phyloP scores from a whole-genome alignment of 176 grass and related monocot species.

The Luzula sylvatica region DNA sequence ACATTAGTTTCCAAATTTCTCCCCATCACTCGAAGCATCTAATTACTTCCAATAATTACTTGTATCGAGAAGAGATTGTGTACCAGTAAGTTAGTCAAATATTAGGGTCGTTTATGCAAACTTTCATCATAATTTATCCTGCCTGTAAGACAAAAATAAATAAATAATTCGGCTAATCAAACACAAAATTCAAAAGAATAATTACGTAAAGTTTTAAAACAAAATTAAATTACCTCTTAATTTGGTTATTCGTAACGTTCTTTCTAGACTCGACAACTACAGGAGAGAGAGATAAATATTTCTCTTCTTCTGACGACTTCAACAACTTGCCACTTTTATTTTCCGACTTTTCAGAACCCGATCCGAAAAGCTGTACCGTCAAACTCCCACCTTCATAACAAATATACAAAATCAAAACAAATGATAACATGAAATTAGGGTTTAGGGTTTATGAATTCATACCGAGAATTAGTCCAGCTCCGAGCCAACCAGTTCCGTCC shows the following conservation, averaged over 20 bases:
- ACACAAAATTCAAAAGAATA: neutral
- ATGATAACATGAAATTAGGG: too few relatives aligned
- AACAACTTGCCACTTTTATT: neutral
- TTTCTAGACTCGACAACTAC: constrained; percentile 62
- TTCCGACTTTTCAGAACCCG: constrained; percentile 32
- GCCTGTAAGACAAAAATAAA: constrained; percentile 6
- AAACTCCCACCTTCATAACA: constrained; percentile 64
- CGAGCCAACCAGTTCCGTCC: constrained; percentile 61
- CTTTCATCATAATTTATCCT: constrained; percentile 18
- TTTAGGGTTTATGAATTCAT: constrained; percentile 23
- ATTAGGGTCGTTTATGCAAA: too few relatives aligned
- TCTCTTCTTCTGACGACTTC: constrained; percentile 37
- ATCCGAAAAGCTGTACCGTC: constrained; percentile 63
- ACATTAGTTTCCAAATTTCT: too few relatives aligned
- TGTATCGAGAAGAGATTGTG: too few relatives aligned
- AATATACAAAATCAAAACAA: neutral
- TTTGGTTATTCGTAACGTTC: constrained; percentile 26
- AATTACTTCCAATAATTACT: too few relatives aligned
- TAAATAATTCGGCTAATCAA: neutral
- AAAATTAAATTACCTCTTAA: constrained; percentile 48
- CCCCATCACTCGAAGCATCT: too few relatives aligned
- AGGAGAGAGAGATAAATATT: constrained; percentile 45
- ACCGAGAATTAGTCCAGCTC: constrained; percentile 87
- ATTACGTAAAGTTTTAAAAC: neutral
- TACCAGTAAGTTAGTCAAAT: too few relatives aligned